phyloP scores from a whole-genome alignment of 2,329 filamentous ascomycete genomes.

The Neonectria faginata region DNA sequence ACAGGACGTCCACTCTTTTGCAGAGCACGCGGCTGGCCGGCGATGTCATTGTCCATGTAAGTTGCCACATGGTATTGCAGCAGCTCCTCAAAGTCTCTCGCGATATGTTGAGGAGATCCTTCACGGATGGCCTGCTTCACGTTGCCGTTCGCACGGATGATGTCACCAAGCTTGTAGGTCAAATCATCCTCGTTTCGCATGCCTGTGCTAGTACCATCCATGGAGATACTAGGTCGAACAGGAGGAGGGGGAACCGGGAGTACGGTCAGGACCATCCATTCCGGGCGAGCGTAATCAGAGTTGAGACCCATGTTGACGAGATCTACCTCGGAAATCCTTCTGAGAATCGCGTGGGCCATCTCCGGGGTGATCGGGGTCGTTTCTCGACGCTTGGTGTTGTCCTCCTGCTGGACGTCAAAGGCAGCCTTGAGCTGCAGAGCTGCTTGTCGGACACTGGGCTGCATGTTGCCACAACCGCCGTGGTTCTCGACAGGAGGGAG shows the following conservation, averaged over 20 bases:
- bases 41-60: conserved; percentile 99
- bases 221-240: conserved; percentile 95
- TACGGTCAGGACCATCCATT: conserved; percentile 98
- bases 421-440: conserved; percentile 84
- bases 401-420: conserved; percentile 74
- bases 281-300: conserved; percentile 92
- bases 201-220: conserved; percentile 92
- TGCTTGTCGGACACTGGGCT: conserved; percentile 88
- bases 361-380: conserved; percentile 86
- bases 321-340: conserved; percentile 84
- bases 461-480: conserved; percentile 91
- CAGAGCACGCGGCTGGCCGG: conserved; percentile 90
- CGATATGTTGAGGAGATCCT: conserved; percentile 90
- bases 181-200: conserved; percentile 98
- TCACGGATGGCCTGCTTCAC: conserved; percentile 91
- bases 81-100: conserved; percentile 88
- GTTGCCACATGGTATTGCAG: conserved; percentile 98
- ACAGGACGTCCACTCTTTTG: conserved; percentile 97
- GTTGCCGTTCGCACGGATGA: conserved; percentile 96
- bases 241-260: conserved; percentile 95
- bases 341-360: conserved; percentile 87
- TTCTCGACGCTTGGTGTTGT: conserved; percentile 78
- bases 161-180: conserved; percentile 98
- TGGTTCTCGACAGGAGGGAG: conserved; percentile 69
- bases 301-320: conserved; percentile 90